Base-by-base conservation (phyloP, 768 basidiomycete genomes). In the Leucosporidium creatinivorum region DNA sequence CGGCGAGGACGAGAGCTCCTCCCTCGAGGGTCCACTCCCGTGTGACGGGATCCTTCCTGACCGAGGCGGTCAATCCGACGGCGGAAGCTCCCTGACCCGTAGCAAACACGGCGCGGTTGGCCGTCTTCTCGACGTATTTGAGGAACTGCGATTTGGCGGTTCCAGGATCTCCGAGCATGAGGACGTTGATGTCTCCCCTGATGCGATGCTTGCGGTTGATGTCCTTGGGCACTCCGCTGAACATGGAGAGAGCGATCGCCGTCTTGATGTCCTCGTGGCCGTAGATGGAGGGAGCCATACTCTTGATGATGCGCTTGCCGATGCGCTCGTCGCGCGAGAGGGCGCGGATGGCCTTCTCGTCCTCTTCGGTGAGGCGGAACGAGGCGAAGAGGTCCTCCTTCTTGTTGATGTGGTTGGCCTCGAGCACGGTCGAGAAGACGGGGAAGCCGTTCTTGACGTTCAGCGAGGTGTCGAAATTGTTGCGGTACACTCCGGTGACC, bases 251-350 rank as follows among this genome's bases (percentile, higher is more conserved):
- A 1, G 96, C 93, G 71, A 99, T 81, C 36, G 93, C 96, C 0
- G 94, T 96, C 80, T 98, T 98, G 83, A 99, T 97, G 77, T 98
- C 89, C 77, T 98, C 96, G 77, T 99, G 96, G 5, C 96, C 96
- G 74, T 98, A 99, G 78, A 99, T 98, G 48, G 93, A 96, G 0
- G 96, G 96, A 3, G 96, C 96, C 66, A 99, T 96, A 33, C 92
- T 96, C 79, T 99, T 99, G 81, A 98, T 85, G 77, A 99, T 94
- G 30, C 96, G 87, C 79, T 96, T 98, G 70, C 91, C 86, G 73
- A 99, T 94, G 61, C 96, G 88, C 62, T 93, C 91, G 76, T 98
- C 94, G 26, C 86, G 85, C 5, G 91, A 86, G 57, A 98, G 85
- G 13, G 83, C 81, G 19, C 92, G 87, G 75, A 99, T 98, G 72